These are phyloP conservation scores for Alliaria petiolata DNA, from an alignment of 345 rosid genomes.

Conservation along the genomic window DNA sequence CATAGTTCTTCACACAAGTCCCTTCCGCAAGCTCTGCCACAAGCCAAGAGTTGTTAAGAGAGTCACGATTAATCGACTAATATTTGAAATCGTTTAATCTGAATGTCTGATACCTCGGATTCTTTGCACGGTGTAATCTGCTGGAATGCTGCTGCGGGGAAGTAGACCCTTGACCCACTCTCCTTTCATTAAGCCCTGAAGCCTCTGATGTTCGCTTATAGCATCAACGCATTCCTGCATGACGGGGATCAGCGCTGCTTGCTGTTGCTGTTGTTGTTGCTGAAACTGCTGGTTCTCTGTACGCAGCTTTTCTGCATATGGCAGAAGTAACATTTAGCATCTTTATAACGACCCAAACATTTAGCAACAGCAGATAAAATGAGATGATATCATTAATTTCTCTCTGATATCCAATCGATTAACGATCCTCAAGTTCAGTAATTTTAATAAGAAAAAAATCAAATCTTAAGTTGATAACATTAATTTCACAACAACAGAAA, in stretches of 20 bases:
- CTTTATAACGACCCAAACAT: not conserved
- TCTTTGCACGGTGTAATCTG: constrained; percentile 72
- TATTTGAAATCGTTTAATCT: not conserved
- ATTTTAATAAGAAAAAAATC: not conserved
- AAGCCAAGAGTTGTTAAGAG: constrained; percentile 12
- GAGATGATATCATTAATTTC: not conserved
- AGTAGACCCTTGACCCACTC: constrained; percentile 91
- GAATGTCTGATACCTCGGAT: constrained; percentile 51
- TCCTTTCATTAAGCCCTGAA: constrained; percentile 81
- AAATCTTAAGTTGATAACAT: not conserved
- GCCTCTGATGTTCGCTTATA: constrained; percentile 89
- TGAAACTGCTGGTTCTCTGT: constrained; percentile 36
- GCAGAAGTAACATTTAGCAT: constrained; percentile 13
- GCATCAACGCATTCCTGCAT: constrained; percentile 91
- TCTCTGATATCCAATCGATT: not conserved
- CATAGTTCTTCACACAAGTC: constrained; percentile 89
- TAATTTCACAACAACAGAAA: not conserved
- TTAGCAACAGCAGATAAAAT: not conserved
- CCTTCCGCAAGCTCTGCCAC: constrained; percentile 86
- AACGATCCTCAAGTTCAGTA: not conserved
- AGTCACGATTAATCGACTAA: not conserved
- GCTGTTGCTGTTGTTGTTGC: constrained; percentile 58
- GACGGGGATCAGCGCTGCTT: constrained; percentile 56
- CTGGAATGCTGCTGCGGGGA: constrained; percentile 68
- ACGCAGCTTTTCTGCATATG: constrained; percentile 54